Conservation (phyloP, 441 rosid genomes). For the Sinapis alba region DNA sequence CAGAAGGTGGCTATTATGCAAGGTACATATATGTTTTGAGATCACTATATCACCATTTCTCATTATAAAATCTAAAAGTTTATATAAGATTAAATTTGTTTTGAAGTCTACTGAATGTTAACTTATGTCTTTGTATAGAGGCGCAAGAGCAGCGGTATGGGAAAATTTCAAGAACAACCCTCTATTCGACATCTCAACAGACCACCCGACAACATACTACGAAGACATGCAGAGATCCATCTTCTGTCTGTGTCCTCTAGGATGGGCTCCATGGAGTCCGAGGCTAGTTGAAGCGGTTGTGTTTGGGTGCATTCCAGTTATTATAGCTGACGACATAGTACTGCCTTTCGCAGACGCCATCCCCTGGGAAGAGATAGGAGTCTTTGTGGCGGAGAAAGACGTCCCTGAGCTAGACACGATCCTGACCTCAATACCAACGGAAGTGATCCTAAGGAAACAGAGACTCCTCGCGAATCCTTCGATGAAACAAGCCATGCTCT, state of each 20-base stretch:
- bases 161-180: conserved; percentile 94
- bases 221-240: conserved; percentile 95
- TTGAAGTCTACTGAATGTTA: conserved; percentile 22
- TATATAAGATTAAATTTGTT: not conserved
- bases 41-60: not conserved
- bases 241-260: conserved; percentile 91
- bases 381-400: conserved; percentile 79
- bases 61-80: too few relatives aligned
- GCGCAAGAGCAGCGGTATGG: conserved; percentile 99
- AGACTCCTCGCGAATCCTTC: conserved; percentile 90
- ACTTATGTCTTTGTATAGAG: conserved; percentile 47
- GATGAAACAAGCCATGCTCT: conserved; percentile 86
- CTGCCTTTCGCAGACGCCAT: conserved; percentile 92
- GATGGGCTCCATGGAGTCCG: conserved; percentile 99
- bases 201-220: conserved; percentile 89
- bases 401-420: conserved; percentile 78
- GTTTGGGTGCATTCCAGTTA: conserved; percentile 93
- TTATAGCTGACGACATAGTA: conserved; percentile 91
- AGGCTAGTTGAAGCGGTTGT: conserved; percentile 95
- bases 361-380: conserved; percentile 95
- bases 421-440: conserved; percentile 75
- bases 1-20: conserved; percentile 96
- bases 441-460: conserved; percentile 76
- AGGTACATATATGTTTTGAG: conserved; percentile 48
- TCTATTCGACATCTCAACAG: conserved; percentile 87